Base-by-base conservation (phyloP, 2,329 filamentous ascomycete genomes). In the Stemphylium vesicarium region DNA sequence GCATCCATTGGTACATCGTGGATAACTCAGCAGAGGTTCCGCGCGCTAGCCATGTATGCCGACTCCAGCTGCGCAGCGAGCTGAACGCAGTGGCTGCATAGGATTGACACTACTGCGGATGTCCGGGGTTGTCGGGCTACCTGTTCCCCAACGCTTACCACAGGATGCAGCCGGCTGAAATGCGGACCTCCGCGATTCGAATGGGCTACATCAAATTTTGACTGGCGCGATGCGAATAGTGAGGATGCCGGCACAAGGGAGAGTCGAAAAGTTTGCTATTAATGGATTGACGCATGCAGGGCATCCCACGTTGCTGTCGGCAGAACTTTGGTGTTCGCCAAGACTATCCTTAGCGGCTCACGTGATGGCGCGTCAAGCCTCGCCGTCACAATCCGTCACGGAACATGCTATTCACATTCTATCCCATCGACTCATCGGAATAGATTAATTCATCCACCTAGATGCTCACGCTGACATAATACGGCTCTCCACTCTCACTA, bases 401-500 rank as follows among this genome's bases (percentile, higher is more conserved):
- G 22, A 8, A 24, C 5, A 24, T 24, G 22, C 22, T 24, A 4
- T 24, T 24, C 22, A 2, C 22, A 24, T 6, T 24, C 22, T 24
- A 24, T 24, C 7, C 22, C 22, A 24, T 24, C 22, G 22, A 24
- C 22, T 24, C 22, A 24, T 24, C 22, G 6, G 22, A 8, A 24
- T 24, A 24, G 22, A 24, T 24, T 24, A 4, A 24, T 24, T 24
- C 22, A 7, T 24, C 7, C 22, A 24, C 22, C 22, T 4, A 24
- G 22, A 24, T 22, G 36, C 2, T 31, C n/a, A 24, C 22, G 7
- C n/a, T 49, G 4, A n/a, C 11, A 22, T 24, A 9, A 26, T 20
- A 24, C 46, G 46, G 46, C 46, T 49, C 46, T 49, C 46, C 46
- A 41, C 37, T 18, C 20, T 13, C 29, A 1, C 6, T 41, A 18